phyloP scores from a whole-genome alignment of 805 yeast genomes.

The Blastobotrys parvus region DNA sequence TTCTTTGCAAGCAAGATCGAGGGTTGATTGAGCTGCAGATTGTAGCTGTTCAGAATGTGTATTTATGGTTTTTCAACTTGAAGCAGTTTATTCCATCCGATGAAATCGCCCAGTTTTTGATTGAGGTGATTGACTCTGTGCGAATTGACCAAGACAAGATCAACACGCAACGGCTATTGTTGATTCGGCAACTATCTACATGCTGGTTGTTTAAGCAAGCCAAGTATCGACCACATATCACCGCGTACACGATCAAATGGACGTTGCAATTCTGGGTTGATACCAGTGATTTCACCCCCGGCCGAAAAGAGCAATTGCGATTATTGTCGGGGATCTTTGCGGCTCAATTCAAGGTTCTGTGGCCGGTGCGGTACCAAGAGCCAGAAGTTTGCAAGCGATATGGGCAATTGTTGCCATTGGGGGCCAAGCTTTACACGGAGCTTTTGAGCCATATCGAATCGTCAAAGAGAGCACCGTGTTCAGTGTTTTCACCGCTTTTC shows the following conservation, averaged over 20 bases:
- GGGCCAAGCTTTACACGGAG: conserved; percentile 22
- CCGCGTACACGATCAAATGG: conserved; percentile 22
- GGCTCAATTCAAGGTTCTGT: conserved; percentile 21
- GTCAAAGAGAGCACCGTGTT: conserved; percentile 55
- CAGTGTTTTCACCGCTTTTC: conserved; percentile 43
- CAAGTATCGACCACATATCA: conserved; percentile 19
- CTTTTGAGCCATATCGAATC: conserved; percentile 23
- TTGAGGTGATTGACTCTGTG: conserved; percentile 43
- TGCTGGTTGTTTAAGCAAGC: conserved; percentile 20
- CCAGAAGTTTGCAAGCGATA: conserved; percentile 21
- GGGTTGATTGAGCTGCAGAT: conserved; percentile 34
- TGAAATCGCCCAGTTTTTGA: conserved; percentile 35
- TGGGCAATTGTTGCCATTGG: conserved; percentile 24
- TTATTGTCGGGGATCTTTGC: conserved; percentile 23
- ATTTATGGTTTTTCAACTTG: conserved; percentile 42
- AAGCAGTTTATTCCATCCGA: conserved; percentile 32
- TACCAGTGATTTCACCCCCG: conserved; percentile 13
- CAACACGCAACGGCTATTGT: conserved; percentile 48
- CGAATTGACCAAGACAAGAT: conserved; percentile 52
- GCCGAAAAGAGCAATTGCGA: conserved; percentile 21
- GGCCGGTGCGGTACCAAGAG: conserved; percentile 23
- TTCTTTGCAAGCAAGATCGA: conserved; percentile 6
- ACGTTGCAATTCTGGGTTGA: conserved; percentile 21
- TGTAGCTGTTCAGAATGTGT: conserved; percentile 51
- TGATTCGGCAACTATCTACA: conserved; percentile 38